These are phyloP conservation scores for Acer saccharum DNA, from an alignment of 345 rosid species.

Conservation along the genomic window DNA sequence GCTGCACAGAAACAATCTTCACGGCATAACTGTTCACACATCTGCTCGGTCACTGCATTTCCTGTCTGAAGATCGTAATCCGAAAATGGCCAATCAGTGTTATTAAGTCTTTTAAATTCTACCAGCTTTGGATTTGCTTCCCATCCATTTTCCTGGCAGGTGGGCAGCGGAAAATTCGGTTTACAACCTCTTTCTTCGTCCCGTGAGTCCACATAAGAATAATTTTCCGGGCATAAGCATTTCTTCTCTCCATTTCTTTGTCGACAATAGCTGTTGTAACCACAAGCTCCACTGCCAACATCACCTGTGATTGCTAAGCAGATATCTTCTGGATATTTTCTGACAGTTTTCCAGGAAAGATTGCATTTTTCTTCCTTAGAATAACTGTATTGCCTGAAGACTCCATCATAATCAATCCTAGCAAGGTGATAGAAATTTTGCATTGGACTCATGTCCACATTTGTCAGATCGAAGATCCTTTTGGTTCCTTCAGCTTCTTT, in stretches of 20 bases:
- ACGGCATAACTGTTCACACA: not conserved
- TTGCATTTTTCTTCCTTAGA: not conserved
- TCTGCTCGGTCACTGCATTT: not conserved
- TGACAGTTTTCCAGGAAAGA: not conserved
- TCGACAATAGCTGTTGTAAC: constrained; percentile 15
- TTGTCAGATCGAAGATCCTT: not conserved
- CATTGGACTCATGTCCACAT: too few relatives aligned
- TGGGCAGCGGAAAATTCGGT: constrained; percentile 15
- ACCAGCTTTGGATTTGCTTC: not conserved
- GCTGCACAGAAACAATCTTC: constrained; percentile 11
- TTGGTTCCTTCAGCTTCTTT: not conserved
- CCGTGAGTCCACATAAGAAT: not conserved
- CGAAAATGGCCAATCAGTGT: constrained; percentile 12
- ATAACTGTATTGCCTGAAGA: not conserved
- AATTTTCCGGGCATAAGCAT: constrained; percentile 1
- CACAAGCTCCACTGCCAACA: constrained; percentile 16
- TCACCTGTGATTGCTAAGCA: not conserved
- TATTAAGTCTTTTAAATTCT: not conserved
- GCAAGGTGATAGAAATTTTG: constrained; percentile 2
- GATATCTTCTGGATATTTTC: not conserved
- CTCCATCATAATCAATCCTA: constrained; percentile 17
- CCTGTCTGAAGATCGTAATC: constrained; percentile 8
- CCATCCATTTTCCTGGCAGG: constrained; percentile 11
- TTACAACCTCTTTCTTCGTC: constrained; percentile 5
- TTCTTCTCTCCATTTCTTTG: not conserved